Base-by-base conservation (phyloP, 2,329 filamentous ascomycete genomes). In the Verticillium nubilum region DNA sequence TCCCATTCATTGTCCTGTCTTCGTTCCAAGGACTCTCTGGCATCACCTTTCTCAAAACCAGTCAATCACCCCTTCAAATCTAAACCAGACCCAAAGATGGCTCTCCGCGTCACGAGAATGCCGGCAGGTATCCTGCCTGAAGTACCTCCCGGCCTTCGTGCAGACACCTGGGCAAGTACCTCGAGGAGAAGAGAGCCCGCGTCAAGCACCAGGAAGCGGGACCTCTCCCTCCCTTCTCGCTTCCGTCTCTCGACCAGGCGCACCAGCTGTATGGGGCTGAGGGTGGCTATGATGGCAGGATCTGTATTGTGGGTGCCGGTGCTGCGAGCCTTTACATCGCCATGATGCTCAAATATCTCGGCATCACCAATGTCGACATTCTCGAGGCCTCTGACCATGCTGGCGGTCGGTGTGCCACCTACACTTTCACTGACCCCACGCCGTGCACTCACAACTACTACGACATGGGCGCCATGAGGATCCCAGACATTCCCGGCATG, bases 401-500 rank as follows among this genome's bases (percentile, higher is more conserved):
- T 19, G 74, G 74, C 42, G 74, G 74, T 4, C 65, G 74, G 13
- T 37, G 73, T 4, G 74, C 67, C 54, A 75, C 74, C 1, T 65
- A 75, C 59, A 37, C 66, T 13, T 75, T 76, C 57, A 65, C 58
- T 52, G 54, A 68, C 1, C 37, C 58, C 4, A 33, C 31, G 7
- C n/a, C 27, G 1, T 56, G 59, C 6, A 10, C 57, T 52, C 70
- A 74, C 56, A 68, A 75, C 61, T 77, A 77, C 61, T 76, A 75
- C 57, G 75, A 77, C 61, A 63, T 77, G 33, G 75, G 74, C 0
- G 74, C 75, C 4, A 77, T 77, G 74, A 63, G 75, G 17, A 74
- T 69, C 59, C 74, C 74, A 0, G 37, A 72, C 4, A 74, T 68
- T 29, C 52, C 61, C 4, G 63, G 65, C 56, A 75, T 72, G 73